Conservation (phyloP, 1,284 basidiomycete species). For the Trichosporon sp. region DNA sequence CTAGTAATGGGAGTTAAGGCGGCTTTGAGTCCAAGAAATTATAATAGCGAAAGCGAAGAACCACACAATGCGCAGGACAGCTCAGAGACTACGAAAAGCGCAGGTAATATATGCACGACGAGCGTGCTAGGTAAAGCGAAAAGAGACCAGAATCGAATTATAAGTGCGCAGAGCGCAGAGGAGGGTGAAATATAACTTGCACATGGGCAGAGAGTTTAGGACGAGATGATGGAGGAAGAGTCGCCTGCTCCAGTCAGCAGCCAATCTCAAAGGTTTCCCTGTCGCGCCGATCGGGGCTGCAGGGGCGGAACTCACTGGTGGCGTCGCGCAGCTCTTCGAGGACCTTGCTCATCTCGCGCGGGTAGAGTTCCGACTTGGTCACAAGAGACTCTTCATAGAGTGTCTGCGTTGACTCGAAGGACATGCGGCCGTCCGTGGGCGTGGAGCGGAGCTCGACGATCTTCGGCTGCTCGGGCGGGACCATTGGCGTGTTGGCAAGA, state of each 20-base stretch:
- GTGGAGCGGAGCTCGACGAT: not conserved
- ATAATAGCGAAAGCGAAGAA: not conserved
- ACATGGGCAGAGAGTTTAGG: not conserved
- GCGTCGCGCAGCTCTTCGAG: conserved; percentile 15
- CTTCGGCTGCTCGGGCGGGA: conserved; percentile 12
- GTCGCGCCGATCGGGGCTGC: not conserved
- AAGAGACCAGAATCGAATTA: conserved; percentile 8
- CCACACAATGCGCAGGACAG: not conserved
- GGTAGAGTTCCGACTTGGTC: conserved; percentile 16
- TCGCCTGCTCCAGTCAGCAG: conserved; percentile 5
- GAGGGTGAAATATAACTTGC: not conserved
- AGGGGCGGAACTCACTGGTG: not conserved
- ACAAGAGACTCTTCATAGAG: conserved; percentile 6
- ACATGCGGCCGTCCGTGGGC: not conserved
- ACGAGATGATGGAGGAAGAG: not conserved
- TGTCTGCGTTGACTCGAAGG: conserved; percentile 4
- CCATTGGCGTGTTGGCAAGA: conserved; percentile 13
- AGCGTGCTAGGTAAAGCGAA: not conserved
- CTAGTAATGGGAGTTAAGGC: not conserved
- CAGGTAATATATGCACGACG: not conserved
- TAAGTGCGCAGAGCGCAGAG: not conserved
- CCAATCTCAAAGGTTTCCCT: not conserved
- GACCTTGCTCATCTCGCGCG: not conserved
- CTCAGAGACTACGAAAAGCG: no score
- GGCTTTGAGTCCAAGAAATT: not conserved